Conservation (phyloP, 805 yeast genomes). For the Wickerhamiella vanderwaltii region DNA sequence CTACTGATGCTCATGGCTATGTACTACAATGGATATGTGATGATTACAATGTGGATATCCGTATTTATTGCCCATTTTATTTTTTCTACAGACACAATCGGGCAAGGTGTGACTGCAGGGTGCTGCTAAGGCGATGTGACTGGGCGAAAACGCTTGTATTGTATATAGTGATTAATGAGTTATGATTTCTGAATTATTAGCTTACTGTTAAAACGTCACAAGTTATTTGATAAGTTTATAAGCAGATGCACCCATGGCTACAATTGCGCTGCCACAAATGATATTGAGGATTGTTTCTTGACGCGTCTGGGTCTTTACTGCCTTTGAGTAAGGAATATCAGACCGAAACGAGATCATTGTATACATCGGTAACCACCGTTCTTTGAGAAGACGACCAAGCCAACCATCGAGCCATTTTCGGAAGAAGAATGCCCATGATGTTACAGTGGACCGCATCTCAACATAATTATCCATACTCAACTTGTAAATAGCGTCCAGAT, state of each 20-base stretch:
- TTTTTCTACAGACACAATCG: conserved; percentile 38
- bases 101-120: conserved; percentile 9
- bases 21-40: conserved; percentile 62
- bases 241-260: too few species aligned
- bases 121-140: conserved; percentile 18
- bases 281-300: conserved; percentile 44
- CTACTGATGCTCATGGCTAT: conserved; percentile 59
- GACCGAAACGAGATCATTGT: conserved; percentile 86
- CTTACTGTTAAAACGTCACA: too few species aligned
- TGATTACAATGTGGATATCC: conserved; percentile 51
- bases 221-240: too few species aligned
- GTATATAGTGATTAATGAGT: too few species aligned
- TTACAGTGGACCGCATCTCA: conserved; percentile 79
- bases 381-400: conserved; percentile 46
- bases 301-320: conserved; percentile 40
- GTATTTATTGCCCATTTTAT: conserved; percentile 46
- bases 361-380: conserved; percentile 72
- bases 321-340: conserved; percentile 66
- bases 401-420: conserved; percentile 58
- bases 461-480: conserved; percentile 69
- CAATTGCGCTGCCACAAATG: too few species aligned
- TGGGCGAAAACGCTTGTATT: neutral
- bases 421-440: conserved; percentile 44
- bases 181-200: too few species aligned
- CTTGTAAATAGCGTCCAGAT: conserved; percentile 61